phyloP scores from a whole-genome alignment of 257 asterid genomes.

The Lycium ferocissimum region DNA sequence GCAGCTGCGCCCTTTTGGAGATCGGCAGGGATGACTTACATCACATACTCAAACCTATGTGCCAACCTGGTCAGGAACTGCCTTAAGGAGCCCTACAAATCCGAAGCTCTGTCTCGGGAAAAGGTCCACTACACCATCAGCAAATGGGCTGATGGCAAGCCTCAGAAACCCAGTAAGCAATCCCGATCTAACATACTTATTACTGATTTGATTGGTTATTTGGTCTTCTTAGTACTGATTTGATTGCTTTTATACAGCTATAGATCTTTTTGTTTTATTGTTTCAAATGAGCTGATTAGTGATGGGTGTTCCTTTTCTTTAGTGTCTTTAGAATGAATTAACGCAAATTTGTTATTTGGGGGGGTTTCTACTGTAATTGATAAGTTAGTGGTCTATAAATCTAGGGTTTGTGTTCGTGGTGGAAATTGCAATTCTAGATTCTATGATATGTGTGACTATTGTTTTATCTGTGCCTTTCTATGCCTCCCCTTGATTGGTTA shows the following conservation, averaged over 20 bases:
- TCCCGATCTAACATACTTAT: too few relatives aligned
- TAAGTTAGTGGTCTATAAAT: not conserved
- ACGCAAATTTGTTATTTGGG: not conserved
- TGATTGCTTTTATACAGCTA: not conserved
- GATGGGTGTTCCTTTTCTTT: not conserved
- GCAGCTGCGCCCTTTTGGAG: constrained; percentile 76
- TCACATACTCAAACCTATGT: constrained; percentile 80
- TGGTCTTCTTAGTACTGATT: too few relatives aligned
- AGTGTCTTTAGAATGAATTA: not conserved
- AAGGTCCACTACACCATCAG: constrained; percentile 81
- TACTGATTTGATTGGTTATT: not conserved
- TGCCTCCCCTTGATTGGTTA: not conserved
- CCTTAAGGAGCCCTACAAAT: constrained; percentile 74
- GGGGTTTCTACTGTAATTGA: not conserved
- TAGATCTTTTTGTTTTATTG: not conserved
- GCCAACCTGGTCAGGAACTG: constrained; percentile 87
- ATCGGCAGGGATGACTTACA: constrained; percentile 94
- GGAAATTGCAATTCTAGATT: not conserved
- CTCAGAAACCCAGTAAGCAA: constrained; percentile 70
- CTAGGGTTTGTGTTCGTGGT: not conserved
- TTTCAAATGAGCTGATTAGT: not conserved
- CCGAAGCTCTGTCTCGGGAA: constrained; percentile 81
- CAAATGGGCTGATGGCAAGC: constrained; percentile 81
- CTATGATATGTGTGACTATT: not conserved
- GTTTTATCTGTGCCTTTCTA: not conserved